A percentile compares a stretch with the other conserved stretches of the same genome.
phyloP scores from a whole-genome alignment of 768 basidiomycete species.

The Tricholoma terreum region DNA sequence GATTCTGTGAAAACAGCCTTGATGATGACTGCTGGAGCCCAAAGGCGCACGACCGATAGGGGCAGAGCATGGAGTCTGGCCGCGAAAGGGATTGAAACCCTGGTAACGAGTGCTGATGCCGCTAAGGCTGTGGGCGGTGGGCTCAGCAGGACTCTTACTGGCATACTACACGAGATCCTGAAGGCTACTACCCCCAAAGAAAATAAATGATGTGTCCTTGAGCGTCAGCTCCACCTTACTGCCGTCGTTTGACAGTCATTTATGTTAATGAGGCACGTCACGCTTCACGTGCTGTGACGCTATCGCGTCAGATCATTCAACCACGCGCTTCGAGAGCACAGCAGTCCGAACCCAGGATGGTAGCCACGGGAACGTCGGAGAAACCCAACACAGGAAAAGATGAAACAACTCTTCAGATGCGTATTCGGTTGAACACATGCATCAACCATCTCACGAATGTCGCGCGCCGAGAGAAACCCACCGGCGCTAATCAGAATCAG shows the following conservation, averaged over 20 bases:
- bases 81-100: slow-evolving; percentile 45
- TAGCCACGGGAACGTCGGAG: neutral
- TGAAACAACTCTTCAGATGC: neutral
- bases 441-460: neutral
- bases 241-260: too few species aligned
- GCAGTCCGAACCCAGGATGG: neutral
- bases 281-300: neutral
- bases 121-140: slow-evolving; percentile 27
- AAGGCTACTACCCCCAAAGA: slow-evolving; percentile 5
- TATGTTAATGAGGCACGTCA: neutral
- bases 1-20: slow-evolving; percentile 77
- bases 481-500: neutral
- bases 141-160: slow-evolving; percentile 25
- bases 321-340: too few species aligned
- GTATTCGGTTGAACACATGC: neutral
- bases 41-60: slow-evolving; percentile 9
- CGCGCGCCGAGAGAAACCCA: neutral
- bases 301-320: neutral
- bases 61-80: slow-evolving; percentile 31
- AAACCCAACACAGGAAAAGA: neutral
- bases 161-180: slow-evolving; percentile 27
- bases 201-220: neutral
- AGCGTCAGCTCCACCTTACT: too few species aligned
- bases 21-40: slow-evolving; percentile 75
- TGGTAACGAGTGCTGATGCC: slow-evolving; percentile 33